Conservation (phyloP, 441 rosid genomes). For the Populus hybrid region DNA sequence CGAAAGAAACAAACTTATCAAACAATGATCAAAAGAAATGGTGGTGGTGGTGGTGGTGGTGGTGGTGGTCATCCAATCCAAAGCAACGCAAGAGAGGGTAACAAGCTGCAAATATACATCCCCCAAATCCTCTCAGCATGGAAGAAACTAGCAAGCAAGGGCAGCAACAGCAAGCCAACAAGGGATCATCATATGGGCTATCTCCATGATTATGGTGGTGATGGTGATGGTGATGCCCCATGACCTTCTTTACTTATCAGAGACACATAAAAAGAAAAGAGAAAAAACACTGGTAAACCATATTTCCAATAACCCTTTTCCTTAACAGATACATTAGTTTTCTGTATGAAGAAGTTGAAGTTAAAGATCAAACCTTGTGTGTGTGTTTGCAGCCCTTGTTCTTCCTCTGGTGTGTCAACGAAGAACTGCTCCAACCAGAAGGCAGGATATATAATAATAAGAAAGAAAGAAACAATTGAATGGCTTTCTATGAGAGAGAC, state of each 20-base stretch:
- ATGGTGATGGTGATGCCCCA: conserved; percentile 19
- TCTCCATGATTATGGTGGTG: conserved; percentile 30
- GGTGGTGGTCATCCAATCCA: conserved; percentile 23
- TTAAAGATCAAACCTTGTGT: background rate
- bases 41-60: conserved; percentile 27
- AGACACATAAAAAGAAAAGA: conserved; percentile 11
- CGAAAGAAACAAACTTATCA: too few species aligned
- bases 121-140: conserved; percentile 27
- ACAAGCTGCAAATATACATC: conserved; percentile 27
- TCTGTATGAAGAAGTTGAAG: background rate
- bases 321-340: background rate
- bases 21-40: conserved; percentile 10
- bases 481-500: background rate
- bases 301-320: background rate
- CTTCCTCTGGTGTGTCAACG: background rate
- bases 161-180: conserved; percentile 40
- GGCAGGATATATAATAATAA: background rate
- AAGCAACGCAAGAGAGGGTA: conserved; percentile 39
- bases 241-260: conserved; percentile 6
- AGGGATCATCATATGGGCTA: conserved; percentile 45
- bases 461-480: background rate
- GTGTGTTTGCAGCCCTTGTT: background rate
- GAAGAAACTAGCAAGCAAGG: conserved; percentile 36
- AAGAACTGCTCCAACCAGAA: background rate
- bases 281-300: background rate